These are phyloP conservation scores for Geosmithia morbida DNA, from an alignment of 2,329 filamentous ascomycete species.

Conservation along the genomic window DNA sequence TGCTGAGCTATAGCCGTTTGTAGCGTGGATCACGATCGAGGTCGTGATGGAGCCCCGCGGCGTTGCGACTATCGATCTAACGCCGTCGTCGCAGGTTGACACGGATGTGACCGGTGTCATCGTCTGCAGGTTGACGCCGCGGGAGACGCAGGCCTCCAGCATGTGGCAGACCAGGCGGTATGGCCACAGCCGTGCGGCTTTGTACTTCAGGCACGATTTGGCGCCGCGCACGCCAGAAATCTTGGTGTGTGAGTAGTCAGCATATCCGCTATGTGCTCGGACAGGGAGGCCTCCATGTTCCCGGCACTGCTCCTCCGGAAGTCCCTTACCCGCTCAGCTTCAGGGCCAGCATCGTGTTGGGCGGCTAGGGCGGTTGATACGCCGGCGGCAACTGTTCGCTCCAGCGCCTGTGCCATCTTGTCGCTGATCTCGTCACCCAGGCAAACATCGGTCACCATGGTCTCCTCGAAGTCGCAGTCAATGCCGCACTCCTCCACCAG, in stretches of 20 bases:
- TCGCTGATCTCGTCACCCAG: background rate
- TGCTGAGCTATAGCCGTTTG: background rate
- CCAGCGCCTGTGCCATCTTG: background rate
- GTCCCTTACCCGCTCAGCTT: background rate
- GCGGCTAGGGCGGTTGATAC: background rate
- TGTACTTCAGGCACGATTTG: background rate
- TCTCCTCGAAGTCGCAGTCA: slow-evolving; percentile 25
- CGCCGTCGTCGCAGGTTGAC: background rate
- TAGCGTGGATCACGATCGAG: background rate
- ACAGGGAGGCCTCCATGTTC: background rate
- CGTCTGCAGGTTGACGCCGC: background rate
- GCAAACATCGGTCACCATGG: slow-evolving; percentile 17
- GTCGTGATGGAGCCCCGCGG: background rate
- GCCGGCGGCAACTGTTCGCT: background rate
- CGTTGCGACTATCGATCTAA: background rate
- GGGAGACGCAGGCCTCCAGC: background rate
- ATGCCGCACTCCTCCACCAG: slow-evolving; percentile 4
- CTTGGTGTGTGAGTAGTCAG: background rate
- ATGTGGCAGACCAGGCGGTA: background rate
- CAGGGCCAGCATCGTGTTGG: background rate
- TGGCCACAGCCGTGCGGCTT: background rate
- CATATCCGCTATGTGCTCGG: background rate
- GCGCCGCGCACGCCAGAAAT: background rate
- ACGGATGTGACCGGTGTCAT: background rate
- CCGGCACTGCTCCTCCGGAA: background rate